Evolutionary conservation across 306 rosid genomes (phyloP), one percentile per base, ranked within the genome.

Genomic region (Malus domestica): DNA sequence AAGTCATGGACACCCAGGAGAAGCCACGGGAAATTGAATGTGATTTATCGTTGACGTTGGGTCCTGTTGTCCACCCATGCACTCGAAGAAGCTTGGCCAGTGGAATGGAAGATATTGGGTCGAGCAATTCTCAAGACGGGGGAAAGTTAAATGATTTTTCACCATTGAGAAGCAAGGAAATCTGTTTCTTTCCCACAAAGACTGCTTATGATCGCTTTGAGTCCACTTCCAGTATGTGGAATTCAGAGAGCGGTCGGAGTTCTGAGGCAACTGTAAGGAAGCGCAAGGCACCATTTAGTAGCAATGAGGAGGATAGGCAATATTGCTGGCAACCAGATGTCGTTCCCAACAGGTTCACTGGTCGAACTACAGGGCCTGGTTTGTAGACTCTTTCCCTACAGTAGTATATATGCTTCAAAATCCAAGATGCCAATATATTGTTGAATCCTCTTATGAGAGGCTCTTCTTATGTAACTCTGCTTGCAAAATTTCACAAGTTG

Each of bases 21-120:
- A 85, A 61, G 68, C 78, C 83, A 44, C 84, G 27, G 11, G 91
- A 87, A 35, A 66, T 75, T 73, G 89, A 80, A 68, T 96, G 97
- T 69, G 99, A 96, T 76, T 87, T 96, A 51, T 88, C 97, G 45
- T 83, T 96, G 84, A 88, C 96, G 73, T 65, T 96, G 96, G 97
- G 98, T 71, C 86, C 67, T 30, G 74, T 75, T 77, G 71, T 88
- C 63, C 89, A 83, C 64, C 86, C 84, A 27, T 71, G 84, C 80
- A 82, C 85, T n/a, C 86, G 84, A 60, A 81, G 81, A 78, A 75
- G 79, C 64, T 74, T 85, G 65, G 89, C 86, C 58, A 70, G 78
- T 73, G 93, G 84, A 77, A 79, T 59, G 0, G 95, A 87, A 65
- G 90, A 88, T 74, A 75, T 85, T 79, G 89, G 87, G 67, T 74